Base-by-base conservation (phyloP, 805 yeast species). In the Trichomonascus vanleenenianus region DNA sequence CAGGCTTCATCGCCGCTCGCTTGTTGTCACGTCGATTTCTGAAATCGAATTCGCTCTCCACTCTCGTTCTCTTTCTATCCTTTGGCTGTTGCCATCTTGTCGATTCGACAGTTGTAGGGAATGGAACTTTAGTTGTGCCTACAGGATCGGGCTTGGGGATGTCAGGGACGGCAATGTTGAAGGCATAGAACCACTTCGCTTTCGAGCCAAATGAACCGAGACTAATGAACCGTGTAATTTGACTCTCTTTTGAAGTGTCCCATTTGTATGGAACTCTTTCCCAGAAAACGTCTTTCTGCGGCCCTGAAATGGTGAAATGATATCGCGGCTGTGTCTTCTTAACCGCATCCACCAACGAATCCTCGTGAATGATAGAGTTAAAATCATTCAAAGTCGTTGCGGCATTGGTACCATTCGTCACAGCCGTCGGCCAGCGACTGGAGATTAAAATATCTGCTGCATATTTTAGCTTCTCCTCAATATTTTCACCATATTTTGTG, bases 151-250 rank as follows among this genome's bases (percentile, higher is more conserved):
- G 30, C 25, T 14, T 22, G 5, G 18, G 34, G n/a, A 9, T 15
- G 5, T 16, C 15, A 9, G 12, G 10, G 22, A 14, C 9, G 9
- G 40, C 41, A 25, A 77, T 43, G 32, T 69, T 70, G 51, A 85
- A 85, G 0, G 94, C 95, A 64, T 85, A 86, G 50, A 78, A 81
- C 89, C 91, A 86, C 58, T 74, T 75, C 2, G 66, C 72, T 47
- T 66, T 64, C 8, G 70, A 69, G 0, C 80, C 83, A 59, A 71
- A 82, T 41, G 70, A 68, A 0, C 78, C 83, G 40, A 85, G 59
- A 57, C 87, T 79, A 12, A 85, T 72, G 54, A 83, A 82, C 43
- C 94, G 67, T 0, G 87, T 76, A 1, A 22, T 22, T 5, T 8
- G 27, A 22, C 72, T 56, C 11, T 67, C 56, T 0, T 63, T 68